Percentiles rank a stretch among this genome's conserved stretches.
phyloP scores from a whole-genome alignment of 75 land plant species.

The Selaginella tamariscina region DNA sequence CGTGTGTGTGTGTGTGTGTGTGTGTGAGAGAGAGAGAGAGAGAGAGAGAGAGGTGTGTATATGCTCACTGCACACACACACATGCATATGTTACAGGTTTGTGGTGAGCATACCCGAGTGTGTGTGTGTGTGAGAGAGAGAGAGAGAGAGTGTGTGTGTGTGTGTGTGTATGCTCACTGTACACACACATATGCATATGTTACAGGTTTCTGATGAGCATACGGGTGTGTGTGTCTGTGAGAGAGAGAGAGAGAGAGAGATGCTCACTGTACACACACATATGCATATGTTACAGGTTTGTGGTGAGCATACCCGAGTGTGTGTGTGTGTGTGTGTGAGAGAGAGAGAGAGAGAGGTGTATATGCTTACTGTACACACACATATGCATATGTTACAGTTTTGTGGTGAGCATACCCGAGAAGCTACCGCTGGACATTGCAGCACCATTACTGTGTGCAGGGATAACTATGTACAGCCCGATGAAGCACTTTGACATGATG shows the following conservation, averaged over 20 bases:
- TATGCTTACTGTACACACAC: not conserved
- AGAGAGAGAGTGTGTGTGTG: not conserved
- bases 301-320: too few species aligned
- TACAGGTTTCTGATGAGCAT: too few species aligned
- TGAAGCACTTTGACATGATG: constrained; percentile 56
- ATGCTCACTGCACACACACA: too few species aligned
- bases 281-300: too few species aligned
- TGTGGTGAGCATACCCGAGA: constrained; percentile 62
- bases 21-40: not conserved
- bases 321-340: not conserved
- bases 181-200: too few species aligned
- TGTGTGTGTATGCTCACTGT: too few species aligned
- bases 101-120: too few species aligned
- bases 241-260: not conserved
- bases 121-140: not conserved
- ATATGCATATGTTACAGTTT: constrained; percentile 31
- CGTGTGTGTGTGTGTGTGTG: not conserved
- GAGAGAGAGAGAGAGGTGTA: not conserved
- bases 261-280: too few species aligned
- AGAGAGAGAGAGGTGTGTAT: too few species aligned
- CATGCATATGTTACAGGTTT: too few species aligned
- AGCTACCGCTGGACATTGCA: constrained; percentile 58
- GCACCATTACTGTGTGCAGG: constrained; percentile 95
- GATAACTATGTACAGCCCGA: constrained; percentile 81
- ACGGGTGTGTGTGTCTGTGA: not conserved